Base-by-base conservation (phyloP, 2,329 filamentous ascomycete genomes). In the Pyricularia sp. region DNA sequence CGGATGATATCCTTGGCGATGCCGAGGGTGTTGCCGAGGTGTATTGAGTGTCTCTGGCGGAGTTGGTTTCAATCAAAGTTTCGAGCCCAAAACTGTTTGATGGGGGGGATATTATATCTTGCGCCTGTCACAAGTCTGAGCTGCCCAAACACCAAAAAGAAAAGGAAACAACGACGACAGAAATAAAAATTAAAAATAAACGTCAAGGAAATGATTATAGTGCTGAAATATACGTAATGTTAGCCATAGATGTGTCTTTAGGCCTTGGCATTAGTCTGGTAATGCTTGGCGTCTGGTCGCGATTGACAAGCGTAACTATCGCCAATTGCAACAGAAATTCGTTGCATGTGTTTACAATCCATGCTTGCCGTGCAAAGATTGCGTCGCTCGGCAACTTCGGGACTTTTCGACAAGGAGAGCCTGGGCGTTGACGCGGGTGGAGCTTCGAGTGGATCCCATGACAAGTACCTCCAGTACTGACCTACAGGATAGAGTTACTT, bases 1-100 rank as follows among this genome's bases (percentile, higher is more conserved):
- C 84, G 7, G 85, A 86, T 75, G 81, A 80, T n/a, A 86, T 88
- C 20, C 61, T 73, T 25, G 70, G 69, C 4, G 69, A 70, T 23
- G 70, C 69, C 42, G 66, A 28, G 5, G 33, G 14, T 63, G 30
- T 9, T 36, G 50, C 36, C 26, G 26, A 9, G 9, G 25, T 4
- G n/a, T 23, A 55, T 10, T 66, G n/a, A 58, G 65, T n/a, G 10
- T 23, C 14, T 42, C n/a, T 20, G 20, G 33, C 20, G 31, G 31
- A 50, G 12, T 61, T 61, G 20, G 12, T 20, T 23, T 23, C n/a
- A 26, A 4, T 20, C 7, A 23, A 26, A 25, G 20, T 59, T n/a
- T 64, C 59, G n/a, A 12, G 59, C 23, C 59, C 12, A 25, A 36
- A 31, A 28, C 28, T 65, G 28, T 65, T 65, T 65, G 17, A 4